Base-by-base conservation (phyloP, 2,329 filamentous ascomycete genomes). In the Ascochyta rabiei region DNA sequence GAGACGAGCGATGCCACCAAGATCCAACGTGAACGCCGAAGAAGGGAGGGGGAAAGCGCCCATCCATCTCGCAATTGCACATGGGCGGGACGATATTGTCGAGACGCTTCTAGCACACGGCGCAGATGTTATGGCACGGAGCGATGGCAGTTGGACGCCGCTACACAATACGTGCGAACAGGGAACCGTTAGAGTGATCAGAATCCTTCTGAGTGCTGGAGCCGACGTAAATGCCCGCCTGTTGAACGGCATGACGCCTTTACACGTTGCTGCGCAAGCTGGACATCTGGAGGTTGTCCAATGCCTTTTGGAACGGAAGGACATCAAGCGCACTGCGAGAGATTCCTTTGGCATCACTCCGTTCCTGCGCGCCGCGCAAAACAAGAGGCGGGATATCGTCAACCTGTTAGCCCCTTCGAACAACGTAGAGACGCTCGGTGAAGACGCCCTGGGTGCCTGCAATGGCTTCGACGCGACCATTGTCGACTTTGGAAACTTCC, bases 261-360 rank as follows among this genome's bases (percentile, higher is more conserved):
- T 76, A n/a, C 74, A 76, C 53, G 61, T 74, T 15, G 74, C 76
- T 12, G 73, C 74, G 7, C 63, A 69, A 37, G 63, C 61, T 23
- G 76, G 75, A 4, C 67, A 77, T 34, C 49, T 72, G 1, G 68
- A 69, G 6, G 61, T 75, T n/a, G 73, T 77, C 8, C 59, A 74
- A n/a, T 65, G 63, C 40, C 58, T 79, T 1, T 60, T 78, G 3
- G 65, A 72, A 34, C 57, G 71, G 10, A 69, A 66, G 16, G 73
- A 73, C 9, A 67, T 75, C 38, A 76, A 74, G 33, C 65, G 75
- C 16, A 60, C 69, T 6, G 69, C 71, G 2, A 75, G 76, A 57
- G 79, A 81, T 53, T 70, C 70, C 2, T 79, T 77, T 45, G 77
- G 79, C 12, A 76, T 75, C 26, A 79, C 77, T 1, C 76, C 77